Evolutionary conservation across 169 alveolate genomes (phyloP).

Genomic region (Fabrea salina): DNA sequence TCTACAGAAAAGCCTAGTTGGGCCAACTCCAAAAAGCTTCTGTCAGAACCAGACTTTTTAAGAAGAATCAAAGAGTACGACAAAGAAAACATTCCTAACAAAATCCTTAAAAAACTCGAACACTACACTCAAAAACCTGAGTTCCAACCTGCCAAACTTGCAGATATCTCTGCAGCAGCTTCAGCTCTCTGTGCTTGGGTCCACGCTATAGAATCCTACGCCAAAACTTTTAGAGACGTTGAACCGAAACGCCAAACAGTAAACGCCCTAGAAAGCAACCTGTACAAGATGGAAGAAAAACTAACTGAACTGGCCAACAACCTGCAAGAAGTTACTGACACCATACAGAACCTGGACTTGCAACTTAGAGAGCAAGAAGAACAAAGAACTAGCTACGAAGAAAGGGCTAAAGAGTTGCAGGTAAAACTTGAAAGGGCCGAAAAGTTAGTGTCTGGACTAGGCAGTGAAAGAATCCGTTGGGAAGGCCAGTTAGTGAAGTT

Average conservation of each 20-base stretch:
- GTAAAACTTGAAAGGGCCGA: conserved; percentile 92
- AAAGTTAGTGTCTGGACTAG: conserved; percentile 89
- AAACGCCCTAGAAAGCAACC: conserved; percentile 83
- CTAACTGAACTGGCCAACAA: conserved; percentile 76
- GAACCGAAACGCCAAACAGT: conserved; percentile 96
- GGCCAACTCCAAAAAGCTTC: conserved; percentile 91
- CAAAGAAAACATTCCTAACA: conserved; percentile 87
- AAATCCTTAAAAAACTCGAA: conserved; percentile 79
- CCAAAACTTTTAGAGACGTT: conserved; percentile 93
- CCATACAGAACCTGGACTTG: conserved; percentile 75
- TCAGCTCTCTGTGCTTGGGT: conserved; percentile 95
- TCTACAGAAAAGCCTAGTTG: conserved; percentile 86
- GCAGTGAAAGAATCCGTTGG: conserved; percentile 93
- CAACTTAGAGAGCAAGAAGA: conserved; percentile 72
- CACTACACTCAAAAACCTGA: conserved; percentile 82
- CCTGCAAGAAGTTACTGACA: conserved; percentile 77
- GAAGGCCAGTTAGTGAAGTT: conserved; percentile 80
- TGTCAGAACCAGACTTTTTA: conserved; percentile 92
- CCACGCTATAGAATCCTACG: conserved; percentile 93
- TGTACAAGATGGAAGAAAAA: conserved; percentile 81
- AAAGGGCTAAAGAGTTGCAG: conserved; percentile 82
- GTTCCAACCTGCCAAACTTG: conserved; percentile 87
- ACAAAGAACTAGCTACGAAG: conserved; percentile 76
- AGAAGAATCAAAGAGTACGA: conserved; percentile 85
- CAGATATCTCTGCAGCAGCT: conserved; percentile 90